Base-by-base conservation (phyloP, 108 stramenopile species). In the Nitzschia putrida region DNA sequence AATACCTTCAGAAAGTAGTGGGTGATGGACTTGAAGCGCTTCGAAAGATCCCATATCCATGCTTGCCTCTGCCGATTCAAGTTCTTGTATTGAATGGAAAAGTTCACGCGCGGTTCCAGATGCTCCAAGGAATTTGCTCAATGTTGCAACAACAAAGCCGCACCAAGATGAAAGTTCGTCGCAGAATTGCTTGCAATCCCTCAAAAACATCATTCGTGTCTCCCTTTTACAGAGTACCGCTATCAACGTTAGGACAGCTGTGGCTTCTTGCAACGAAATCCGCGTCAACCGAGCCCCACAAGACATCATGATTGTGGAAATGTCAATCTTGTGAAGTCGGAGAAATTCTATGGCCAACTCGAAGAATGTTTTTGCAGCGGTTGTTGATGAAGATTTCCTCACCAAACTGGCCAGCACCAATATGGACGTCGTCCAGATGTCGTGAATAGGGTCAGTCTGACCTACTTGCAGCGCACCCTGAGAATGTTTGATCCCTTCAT, bases 21-120 rank as follows among this genome's bases (percentile, higher is more conserved):
- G 52, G 16, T 53, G 60, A 18, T 61, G 58, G 59, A 53, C 59
- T 16, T 64, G 37, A n/a, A 43, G 8, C 7, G 21, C 41, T 66
- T 14, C 2, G 7, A 13, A 9, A 52, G 55, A 34, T 0, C 55
- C 43, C 8, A 25, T 16, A 37, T 76, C 70, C 41, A 49, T 34
- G 13, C 21, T 40, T 14, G 68, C 80, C 22, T 53, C 38, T 13
- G 67, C 76, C 57, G 76, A 68, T 22, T 71, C 68, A 49, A 69
- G 41, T 49, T 82, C 38, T 64, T 76, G 47, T 23, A 89, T 59
- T 13, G 81, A 82, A 21, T 24, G 20, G 55, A 89, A 85, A 10
- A 90, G 75, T 57, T 90, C 88, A 26, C 84, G 64, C 0, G 88
- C 84, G 53, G 83, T 82, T n/a, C 84, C 88, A 53, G 83, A 68